Evolutionary conservation across 805 yeast species (phyloP).

Genomic region (Nakazawaea holstii): DNA sequence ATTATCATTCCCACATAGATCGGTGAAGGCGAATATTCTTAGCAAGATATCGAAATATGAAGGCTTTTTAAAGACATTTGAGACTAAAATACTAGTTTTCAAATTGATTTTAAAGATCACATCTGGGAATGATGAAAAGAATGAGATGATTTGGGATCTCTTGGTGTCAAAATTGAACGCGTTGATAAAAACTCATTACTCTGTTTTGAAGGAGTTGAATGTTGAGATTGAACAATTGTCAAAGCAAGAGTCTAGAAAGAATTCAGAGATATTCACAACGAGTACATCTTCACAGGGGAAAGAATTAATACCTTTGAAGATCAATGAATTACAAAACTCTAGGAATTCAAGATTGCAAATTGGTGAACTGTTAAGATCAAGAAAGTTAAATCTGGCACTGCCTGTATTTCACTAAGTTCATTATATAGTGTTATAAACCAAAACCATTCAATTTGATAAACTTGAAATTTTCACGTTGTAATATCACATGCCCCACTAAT

Average conservation of each 20-base stretch:
- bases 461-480: slow-evolving; percentile 21
- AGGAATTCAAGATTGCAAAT: background rate
- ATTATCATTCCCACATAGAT: slow-evolving; percentile 17
- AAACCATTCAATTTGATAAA: slow-evolving; percentile 3
- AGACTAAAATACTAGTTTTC: slow-evolving; percentile 20
- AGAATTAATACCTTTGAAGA: background rate
- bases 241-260: background rate
- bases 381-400: background rate
- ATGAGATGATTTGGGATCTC: slow-evolving; percentile 21
- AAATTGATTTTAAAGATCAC: slow-evolving; percentile 23
- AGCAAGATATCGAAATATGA: slow-evolving; percentile 13
- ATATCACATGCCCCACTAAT: slow-evolving; percentile 18
- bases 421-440: slow-evolving; percentile 1
- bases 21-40: slow-evolving; percentile 9
- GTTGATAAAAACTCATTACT: slow-evolving; percentile 16
- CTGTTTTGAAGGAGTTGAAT: slow-evolving; percentile 15
- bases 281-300: background rate
- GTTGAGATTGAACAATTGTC: slow-evolving; percentile 8
- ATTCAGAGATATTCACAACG: background rate
- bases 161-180: slow-evolving; percentile 23
- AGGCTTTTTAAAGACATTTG: slow-evolving; percentile 15
- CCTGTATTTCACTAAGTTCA: background rate
- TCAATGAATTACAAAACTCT: background rate
- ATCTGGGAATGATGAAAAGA: slow-evolving; percentile 19
- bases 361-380: slow-evolving; percentile 8